Base-by-base conservation (phyloP, 1,139 yeast species). In the Saccharomyces hybrid region DNA sequence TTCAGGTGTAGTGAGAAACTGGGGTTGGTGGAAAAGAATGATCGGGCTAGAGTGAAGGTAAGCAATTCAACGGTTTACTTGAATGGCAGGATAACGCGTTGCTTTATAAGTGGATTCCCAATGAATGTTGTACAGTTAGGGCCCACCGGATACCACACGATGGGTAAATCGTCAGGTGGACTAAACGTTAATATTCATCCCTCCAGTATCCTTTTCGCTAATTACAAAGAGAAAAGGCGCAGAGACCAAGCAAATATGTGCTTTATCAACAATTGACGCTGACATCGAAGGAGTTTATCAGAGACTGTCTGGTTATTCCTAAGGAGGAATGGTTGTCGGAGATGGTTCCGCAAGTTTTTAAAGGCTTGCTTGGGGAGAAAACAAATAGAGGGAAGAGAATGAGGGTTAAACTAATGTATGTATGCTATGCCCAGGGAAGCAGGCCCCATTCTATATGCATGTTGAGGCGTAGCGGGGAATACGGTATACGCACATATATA, bases 241-340 rank as follows among this genome's bases (percentile, higher is more conserved):
- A 80, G 58, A 96, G 88, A 2, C 88, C 90, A 0, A 82, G 93
- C 4, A 83, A 80, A 61, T 75, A 82, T 65, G 69, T 93, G 1
- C 70, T 93, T 26, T 93, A 89, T 68, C 88, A 90, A 64, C 97
- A 91, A 64, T 74, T 93, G 63, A 93, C 93, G 47, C 73, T 88
- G 42, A 93, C 99, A 0, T 81, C 88, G 50, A 88, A 85, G 68
- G 98, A 91, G 73, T 93, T 82, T 68, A 88, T 93, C 88, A 74
- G 97, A 55, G 89, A 86, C 61, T 88, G 96, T 66, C 78, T 89
- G 77, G 81, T 86, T 0, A 74, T 93, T 4, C 79, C 83, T 49
- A 82, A 82, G 3, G 82, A 78, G 55, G 64, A 64, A 47, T 84
- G 89, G 88, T 66, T 86, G 46, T 65, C 67, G 3, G 88, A 84